Evolutionary conservation across 2,329 filamentous ascomycete species (phyloP), one percentile per base, ranked within the genome.

Genomic region (Alternaria viburni): DNA sequence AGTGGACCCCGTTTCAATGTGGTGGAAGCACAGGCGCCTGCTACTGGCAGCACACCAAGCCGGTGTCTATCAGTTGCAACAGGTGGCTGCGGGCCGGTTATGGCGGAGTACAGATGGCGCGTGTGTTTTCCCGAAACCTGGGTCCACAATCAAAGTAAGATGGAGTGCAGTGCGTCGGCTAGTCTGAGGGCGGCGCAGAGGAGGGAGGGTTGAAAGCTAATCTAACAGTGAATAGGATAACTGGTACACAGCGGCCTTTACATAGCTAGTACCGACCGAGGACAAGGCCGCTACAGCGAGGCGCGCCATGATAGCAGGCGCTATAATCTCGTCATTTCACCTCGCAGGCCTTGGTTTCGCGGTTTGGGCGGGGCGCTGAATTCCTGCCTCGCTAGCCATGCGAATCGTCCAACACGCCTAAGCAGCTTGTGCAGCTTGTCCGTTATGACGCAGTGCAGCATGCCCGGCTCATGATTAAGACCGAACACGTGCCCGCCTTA

Each of bases 1-100:
- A 55, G 70, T 74, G 73, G 71, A 73, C 73, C 74, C 69, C 70
- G 74, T 69, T 68, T 70, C 65, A 64, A 65, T 68, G 68, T 62
- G 63, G 61, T 66, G 62, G 64, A 60, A 61, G 64, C 61, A 59
- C 64, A 59, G 58, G 65, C 47, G 61, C 55, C 59, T 66, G 62
- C 65, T 59, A 68, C 56, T 67, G 66, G 65, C 59, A 65, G 62
- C 65, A 66, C 65, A 65, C 26, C 56, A 63, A 65, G 63, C 49
- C 36, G 41, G 25, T 65, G 66, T 59, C 66, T 71, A 70, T 71
- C 67, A 73, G 41, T 62, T 64, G 69, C 61, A 72, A 71, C 68
- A 67, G 71, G 72, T 73, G 72, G 70, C 66, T 62, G 70, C 70
- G 64, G 71, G 65, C 68, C 67, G 66, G 65, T 62, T 60, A 65